phyloP scores from a whole-genome alignment of 192 early-diverging fungal species.

The Backusella morwellensis region DNA sequence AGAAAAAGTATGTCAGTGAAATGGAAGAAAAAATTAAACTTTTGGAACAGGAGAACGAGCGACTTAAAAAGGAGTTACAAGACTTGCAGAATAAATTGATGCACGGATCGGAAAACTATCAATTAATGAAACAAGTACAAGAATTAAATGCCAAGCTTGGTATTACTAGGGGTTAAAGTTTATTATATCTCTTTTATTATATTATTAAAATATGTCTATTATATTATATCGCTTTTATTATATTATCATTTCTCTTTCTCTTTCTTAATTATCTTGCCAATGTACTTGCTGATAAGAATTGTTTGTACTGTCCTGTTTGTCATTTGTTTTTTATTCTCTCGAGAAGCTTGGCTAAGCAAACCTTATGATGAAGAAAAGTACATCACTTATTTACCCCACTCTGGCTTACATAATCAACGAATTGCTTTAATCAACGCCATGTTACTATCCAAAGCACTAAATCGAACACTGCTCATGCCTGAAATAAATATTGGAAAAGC shows the following conservation, averaged over 20 bases:
- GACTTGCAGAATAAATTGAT: conserved; percentile 64
- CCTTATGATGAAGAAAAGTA: conserved; percentile 25
- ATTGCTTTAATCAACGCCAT: conserved; percentile 43
- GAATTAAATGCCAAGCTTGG: conserved; percentile 67
- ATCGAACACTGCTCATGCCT: conserved; percentile 45
- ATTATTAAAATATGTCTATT: not conserved
- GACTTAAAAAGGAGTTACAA: conserved; percentile 63
- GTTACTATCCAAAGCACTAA: conserved; percentile 33
- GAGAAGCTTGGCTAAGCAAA: not conserved
- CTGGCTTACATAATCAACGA: conserved; percentile 50
- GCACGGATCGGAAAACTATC: conserved; percentile 55
- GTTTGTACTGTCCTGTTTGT: not conserved
- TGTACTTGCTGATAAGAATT: not conserved
- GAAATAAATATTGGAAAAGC: conserved; percentile 32
- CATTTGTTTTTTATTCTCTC: not conserved
- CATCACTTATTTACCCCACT: conserved; percentile 43
- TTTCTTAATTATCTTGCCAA: not conserved
- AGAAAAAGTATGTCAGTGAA: conserved; percentile 70
- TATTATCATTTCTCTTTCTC: not conserved
- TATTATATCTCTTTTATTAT: not conserved
- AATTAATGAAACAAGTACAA: conserved; percentile 66
- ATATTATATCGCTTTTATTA: not conserved
- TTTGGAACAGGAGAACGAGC: conserved; percentile 62
- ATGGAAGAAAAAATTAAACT: conserved; percentile 62
- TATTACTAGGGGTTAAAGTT: not conserved